Evolutionary conservation across 2,329 filamentous ascomycete genomes (phyloP).

Genomic region (Aureobasidium subglaciale): DNA sequence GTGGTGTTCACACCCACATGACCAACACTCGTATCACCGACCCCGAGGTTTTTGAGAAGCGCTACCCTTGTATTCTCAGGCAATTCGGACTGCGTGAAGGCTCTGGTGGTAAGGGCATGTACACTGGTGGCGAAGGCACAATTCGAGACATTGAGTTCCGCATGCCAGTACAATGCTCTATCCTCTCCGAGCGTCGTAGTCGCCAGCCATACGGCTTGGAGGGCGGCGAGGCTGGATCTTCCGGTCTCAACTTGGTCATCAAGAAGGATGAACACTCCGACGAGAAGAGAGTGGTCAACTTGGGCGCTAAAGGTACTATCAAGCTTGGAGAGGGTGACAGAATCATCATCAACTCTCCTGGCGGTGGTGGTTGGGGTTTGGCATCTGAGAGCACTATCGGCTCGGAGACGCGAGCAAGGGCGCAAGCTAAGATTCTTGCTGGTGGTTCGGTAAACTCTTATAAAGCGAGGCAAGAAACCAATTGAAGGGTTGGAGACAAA

Average conservation of each 20-base stretch:
- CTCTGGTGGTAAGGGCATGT: slow-evolving; percentile 55
- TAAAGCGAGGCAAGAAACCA: slow-evolving; percentile 11
- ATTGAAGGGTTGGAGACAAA: neutral
- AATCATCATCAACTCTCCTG: slow-evolving; percentile 13
- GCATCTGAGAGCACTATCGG: neutral
- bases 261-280: slow-evolving; percentile 16
- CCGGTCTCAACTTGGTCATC: slow-evolving; percentile 78
- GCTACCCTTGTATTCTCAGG: slow-evolving; percentile 62
- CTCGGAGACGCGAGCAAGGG: neutral
- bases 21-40: slow-evolving; percentile 76
- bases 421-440: neutral
- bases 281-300: slow-evolving; percentile 7
- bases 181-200: slow-evolving; percentile 65
- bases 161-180: slow-evolving; percentile 66
- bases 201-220: slow-evolving; percentile 70
- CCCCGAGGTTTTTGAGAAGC: slow-evolving; percentile 63
- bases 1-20: slow-evolving; percentile 68
- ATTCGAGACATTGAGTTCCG: slow-evolving; percentile 70
- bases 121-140: slow-evolving; percentile 62
- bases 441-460: slow-evolving; percentile 13
- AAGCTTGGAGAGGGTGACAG: slow-evolving; percentile 9
- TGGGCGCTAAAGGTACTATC: slow-evolving; percentile 11
- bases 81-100: slow-evolving; percentile 57
- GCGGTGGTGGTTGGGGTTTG: slow-evolving; percentile 11
- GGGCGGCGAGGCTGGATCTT: slow-evolving; percentile 66